Base-by-base conservation (phyloP, 140 eudicot species). In the Cichorium intybus region DNA sequence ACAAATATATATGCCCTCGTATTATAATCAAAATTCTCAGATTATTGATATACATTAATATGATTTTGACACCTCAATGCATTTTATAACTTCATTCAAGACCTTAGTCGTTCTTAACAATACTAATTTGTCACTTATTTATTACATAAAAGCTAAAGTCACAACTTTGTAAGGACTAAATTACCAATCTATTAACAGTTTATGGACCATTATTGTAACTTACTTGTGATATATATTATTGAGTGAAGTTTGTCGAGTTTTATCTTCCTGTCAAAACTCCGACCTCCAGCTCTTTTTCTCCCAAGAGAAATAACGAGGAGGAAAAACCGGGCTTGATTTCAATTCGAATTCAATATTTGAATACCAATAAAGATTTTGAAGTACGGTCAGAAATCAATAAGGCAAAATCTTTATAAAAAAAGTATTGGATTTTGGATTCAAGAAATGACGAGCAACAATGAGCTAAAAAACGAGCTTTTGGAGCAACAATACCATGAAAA, bases 401-500 rank as follows among this genome's bases (percentile, higher is more conserved):
- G 49, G 15, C 49, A 43, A 20, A 43, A 43, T 14, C 7, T 15
- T 0, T 14, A 31, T 48, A n/a, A n/a, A n/a, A n/a, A n/a, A n/a
- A 23, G 45, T 16, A n/a, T 16, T 24, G 26, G 10, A 6, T 43
- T 43, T 16, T 16, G 1, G 39, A 10, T 17, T 12, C 22, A 3
- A 33, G 16, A 71, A 28, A 71, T 71, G 77, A 29, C 56, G 26
- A 20, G 4, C 20, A 51, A 61, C 22, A 8, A 26, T 5, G 77
- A 26, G 17, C 26, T 71, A 41, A 43, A 62, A 37, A 14, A 39
- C 18, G 18, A 20, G 37, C 70, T 71, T 61, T 37, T 71, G 56
- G 77, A 71, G 48, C 70, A 27, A 0, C 70, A 18, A 24, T 73
- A 73, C 59, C 60, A 63, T 4, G 66, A 73, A 54, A 73, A 64